Evolutionary conservation across 2,329 filamentous ascomycete genomes (phyloP), one percentile per base, ranked within the genome.

Genomic region (Verticillium tricorpus): DNA sequence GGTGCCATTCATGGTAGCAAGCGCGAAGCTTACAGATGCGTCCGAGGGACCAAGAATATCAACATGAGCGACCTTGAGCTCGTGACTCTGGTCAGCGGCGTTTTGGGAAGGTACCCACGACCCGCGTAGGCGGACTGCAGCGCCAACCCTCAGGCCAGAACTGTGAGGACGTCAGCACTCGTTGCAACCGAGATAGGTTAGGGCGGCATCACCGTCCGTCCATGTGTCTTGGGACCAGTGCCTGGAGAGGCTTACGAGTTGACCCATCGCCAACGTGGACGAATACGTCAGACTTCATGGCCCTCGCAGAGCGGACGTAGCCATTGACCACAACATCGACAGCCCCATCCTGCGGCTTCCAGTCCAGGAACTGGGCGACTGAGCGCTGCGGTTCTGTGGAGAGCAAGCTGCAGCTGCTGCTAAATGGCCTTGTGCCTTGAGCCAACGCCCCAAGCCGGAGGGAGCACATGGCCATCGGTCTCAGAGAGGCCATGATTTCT

Each of bases 181-280:
- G 63, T 59, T 45, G 39, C 50, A 69, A 55, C 63, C 62, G 68
- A 69, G 67, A 70, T 65, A 69, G 57, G 54, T 52, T 31, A 63
- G 45, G 61, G 64, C 63, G 64, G 64, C 65, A 69, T 61, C 82
- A 96, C 92, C 88, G 85, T 76, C 88, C 61, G 82, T 67, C 89
- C 88, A 71, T 92, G 82, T 56, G 84, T 81, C 66, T 90, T 89
- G 60, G 86, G 67, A 97, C 78, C 56, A 97, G 87, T 56, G 89
- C 92, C 78, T 99, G 95, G 61, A 98, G 75, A 32, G 91, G 82
- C 64, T 88, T 81, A 67, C 91, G 80, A 52, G 90, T 92, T 14
- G 93, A 96, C 55, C 95, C 95, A 80, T 99, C 95, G 12, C 89
- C 89, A 59, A 98, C 81, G 63, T 92, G 86, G 59, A 93, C 89